phyloP scores from a whole-genome alignment of 345 rosid genomes.

The Eucalyptus lansdowneana region DNA sequence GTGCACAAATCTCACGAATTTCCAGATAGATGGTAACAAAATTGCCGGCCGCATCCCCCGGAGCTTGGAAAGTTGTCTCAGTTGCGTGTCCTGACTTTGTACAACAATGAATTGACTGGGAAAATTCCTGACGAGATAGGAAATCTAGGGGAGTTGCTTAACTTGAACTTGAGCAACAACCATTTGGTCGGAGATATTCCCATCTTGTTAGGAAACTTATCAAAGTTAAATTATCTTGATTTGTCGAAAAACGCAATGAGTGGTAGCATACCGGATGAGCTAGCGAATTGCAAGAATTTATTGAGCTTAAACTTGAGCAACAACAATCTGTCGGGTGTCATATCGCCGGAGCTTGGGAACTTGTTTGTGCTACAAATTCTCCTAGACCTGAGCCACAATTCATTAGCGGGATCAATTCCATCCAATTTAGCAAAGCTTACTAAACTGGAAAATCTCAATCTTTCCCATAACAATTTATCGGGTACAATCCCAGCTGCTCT shows the following conservation, averaged over 20 bases:
- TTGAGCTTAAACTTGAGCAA: conserved; percentile 38
- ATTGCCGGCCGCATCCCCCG: conserved; percentile 32
- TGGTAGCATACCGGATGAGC: conserved; percentile 24
- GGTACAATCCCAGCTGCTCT: conserved; percentile 32
- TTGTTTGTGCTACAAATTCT: conserved; percentile 13
- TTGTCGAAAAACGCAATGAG: conserved; percentile 22
- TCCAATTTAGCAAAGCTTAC: conserved; percentile 20
- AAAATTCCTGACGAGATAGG: conserved; percentile 40
- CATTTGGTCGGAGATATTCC: neutral
- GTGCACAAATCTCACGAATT: conserved; percentile 30
- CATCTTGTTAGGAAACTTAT: no score
- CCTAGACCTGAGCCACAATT: conserved; percentile 56
- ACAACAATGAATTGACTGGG: conserved; percentile 33
- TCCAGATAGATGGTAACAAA: conserved; percentile 34
- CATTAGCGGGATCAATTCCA: conserved; percentile 39
- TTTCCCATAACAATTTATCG: conserved; percentile 41
- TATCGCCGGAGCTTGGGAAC: conserved; percentile 27
- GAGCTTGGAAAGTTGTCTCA: conserved; percentile 30
- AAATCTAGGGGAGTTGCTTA: conserved; percentile 14
- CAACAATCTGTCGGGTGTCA: conserved; percentile 32
- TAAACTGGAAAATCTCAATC: conserved; percentile 30
- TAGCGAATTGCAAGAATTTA: conserved; percentile 18
- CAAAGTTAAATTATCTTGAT: conserved; percentile 8
- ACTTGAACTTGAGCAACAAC: conserved; percentile 36
- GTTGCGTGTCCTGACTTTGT: conserved; percentile 22